phyloP scores from a whole-genome alignment of 2,329 filamentous ascomycete species.

The Sphaceloma murrayae region DNA sequence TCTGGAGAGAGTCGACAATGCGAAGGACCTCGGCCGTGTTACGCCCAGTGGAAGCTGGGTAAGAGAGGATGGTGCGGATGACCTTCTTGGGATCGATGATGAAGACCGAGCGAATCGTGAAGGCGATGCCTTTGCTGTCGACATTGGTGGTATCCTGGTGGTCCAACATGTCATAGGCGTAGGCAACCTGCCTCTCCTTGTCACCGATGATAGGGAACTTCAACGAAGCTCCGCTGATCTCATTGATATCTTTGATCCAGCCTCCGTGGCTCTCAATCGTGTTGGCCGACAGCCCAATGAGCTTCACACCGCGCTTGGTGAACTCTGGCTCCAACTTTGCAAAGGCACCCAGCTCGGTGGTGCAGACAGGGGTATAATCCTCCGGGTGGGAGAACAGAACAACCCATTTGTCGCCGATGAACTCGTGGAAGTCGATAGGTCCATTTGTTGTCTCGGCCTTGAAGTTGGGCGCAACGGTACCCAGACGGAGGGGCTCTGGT shows the following conservation, averaged over 20 bases:
- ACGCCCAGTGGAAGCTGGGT: slow-evolving; percentile 52
- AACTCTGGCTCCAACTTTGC: slow-evolving; percentile 56
- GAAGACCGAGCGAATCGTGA: slow-evolving; percentile 57
- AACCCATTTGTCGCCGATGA: slow-evolving; percentile 60
- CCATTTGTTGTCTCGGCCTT: slow-evolving; percentile 57
- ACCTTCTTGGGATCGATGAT: slow-evolving; percentile 57
- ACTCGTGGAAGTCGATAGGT: slow-evolving; percentile 61
- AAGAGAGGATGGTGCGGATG: slow-evolving; percentile 52
- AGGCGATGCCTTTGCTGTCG: slow-evolving; percentile 47
- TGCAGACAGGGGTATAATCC: slow-evolving; percentile 52
- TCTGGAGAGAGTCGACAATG: slow-evolving; percentile 44
- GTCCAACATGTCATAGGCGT: slow-evolving; percentile 46
- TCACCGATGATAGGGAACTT: slow-evolving; percentile 46
- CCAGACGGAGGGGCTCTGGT: slow-evolving; percentile 48
- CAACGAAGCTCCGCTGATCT: slow-evolving; percentile 38
- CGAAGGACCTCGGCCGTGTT: slow-evolving; percentile 46
- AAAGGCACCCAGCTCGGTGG: slow-evolving; percentile 54
- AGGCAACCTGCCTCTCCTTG: slow-evolving; percentile 44
- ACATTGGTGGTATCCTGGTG: slow-evolving; percentile 50
- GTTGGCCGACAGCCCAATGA: slow-evolving; percentile 49
- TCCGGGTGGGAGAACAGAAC: slow-evolving; percentile 63
- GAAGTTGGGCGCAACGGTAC: slow-evolving; percentile 60
- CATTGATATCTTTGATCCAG: slow-evolving; percentile 73
- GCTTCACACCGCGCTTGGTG: slow-evolving; percentile 51
- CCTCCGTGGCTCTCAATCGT: slow-evolving; percentile 56